Evolutionary conservation across 306 rosid genomes (phyloP).

Genomic region (Acacia melanoxylon): DNA sequence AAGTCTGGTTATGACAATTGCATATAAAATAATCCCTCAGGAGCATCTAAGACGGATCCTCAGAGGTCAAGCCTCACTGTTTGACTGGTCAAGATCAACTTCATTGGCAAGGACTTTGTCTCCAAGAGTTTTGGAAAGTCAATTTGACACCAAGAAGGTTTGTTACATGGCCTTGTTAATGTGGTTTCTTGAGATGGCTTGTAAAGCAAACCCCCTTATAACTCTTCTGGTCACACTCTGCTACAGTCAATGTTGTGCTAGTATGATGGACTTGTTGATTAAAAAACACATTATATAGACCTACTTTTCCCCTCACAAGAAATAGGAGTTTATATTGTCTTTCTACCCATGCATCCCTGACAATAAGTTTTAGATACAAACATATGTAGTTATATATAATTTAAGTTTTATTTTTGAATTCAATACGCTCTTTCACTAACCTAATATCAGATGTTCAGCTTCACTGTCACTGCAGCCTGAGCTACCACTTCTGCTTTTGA

Average conservation of each 20-base stretch:
- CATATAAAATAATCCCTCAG: conserved; percentile 46
- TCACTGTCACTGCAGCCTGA: conserved; percentile 2
- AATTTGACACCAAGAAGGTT: conserved; percentile 97
- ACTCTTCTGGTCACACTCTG: conserved; percentile 19
- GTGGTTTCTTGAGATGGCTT: conserved; percentile 29
- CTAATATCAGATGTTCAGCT: conserved; percentile 7
- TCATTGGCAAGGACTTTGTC: conserved; percentile 93
- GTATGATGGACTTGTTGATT: background rate
- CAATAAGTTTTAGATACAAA: conserved; percentile 16
- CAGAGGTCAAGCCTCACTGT: conserved; percentile 97
- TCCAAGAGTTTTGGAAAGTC: conserved; percentile 97
- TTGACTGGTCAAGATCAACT: conserved; percentile 93
- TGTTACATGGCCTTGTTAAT: conserved; percentile 35
- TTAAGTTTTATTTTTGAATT: background rate
- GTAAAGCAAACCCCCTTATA: conserved; percentile 7
- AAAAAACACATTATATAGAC: background rate
- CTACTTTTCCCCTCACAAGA: background rate
- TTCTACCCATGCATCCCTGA: conserved; percentile 12
- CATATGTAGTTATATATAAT: background rate
- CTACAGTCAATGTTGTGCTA: background rate
- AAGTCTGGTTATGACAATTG: conserved; percentile 18
- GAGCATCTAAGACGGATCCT: conserved; percentile 93
- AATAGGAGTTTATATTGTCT: conserved; percentile 13
- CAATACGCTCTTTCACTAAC: background rate
- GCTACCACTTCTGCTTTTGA: background rate